Conservation (phyloP, 148 eudicot genomes). For the Mesembryanthemum crystallinum region DNA sequence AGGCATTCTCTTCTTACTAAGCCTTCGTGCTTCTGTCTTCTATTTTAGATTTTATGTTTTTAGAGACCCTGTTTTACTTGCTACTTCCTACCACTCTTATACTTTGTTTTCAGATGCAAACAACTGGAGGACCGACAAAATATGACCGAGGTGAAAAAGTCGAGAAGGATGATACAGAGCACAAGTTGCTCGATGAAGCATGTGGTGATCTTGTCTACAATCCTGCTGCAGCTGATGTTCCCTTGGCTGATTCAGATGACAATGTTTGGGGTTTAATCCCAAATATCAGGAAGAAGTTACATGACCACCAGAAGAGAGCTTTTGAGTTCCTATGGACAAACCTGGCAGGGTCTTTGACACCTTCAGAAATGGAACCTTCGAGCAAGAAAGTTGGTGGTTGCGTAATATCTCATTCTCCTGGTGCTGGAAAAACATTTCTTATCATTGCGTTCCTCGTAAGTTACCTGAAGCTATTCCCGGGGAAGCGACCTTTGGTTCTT, state of each 20-base stretch:
- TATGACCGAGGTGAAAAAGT: constrained; percentile 37
- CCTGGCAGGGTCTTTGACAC: constrained; percentile 76
- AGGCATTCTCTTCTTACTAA: too few relatives aligned
- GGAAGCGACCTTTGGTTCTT: constrained; percentile 86
- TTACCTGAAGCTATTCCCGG: constrained; percentile 86
- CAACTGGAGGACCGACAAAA: constrained; percentile 36
- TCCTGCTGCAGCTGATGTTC: constrained; percentile 47
- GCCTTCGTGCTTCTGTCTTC: too few relatives aligned
- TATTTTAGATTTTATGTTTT: not conserved
- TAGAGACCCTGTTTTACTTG: not conserved
- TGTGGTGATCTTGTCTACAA: constrained; percentile 45
- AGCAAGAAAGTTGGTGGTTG: constrained; percentile 77
- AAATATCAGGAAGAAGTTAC: constrained; percentile 54
- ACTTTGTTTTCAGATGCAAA: constrained; percentile 40
- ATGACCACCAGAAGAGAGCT: constrained; percentile 76
- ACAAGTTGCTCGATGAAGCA: constrained; percentile 42
- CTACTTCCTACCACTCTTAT: not conserved
- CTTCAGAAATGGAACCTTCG: constrained; percentile 63
- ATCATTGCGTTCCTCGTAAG: constrained; percentile 90
- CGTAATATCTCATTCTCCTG: constrained; percentile 94
- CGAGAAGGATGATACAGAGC: constrained; percentile 51
- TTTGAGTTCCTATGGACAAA: constrained; percentile 92
- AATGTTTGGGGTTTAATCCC: constrained; percentile 91
- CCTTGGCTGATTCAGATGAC: constrained; percentile 47
- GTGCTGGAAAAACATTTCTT: constrained; percentile 92